These are phyloP conservation scores for Symmetrospora coprosmae DNA, from an alignment of 768 basidiomycete genomes.

Conservation along the genomic window DNA sequence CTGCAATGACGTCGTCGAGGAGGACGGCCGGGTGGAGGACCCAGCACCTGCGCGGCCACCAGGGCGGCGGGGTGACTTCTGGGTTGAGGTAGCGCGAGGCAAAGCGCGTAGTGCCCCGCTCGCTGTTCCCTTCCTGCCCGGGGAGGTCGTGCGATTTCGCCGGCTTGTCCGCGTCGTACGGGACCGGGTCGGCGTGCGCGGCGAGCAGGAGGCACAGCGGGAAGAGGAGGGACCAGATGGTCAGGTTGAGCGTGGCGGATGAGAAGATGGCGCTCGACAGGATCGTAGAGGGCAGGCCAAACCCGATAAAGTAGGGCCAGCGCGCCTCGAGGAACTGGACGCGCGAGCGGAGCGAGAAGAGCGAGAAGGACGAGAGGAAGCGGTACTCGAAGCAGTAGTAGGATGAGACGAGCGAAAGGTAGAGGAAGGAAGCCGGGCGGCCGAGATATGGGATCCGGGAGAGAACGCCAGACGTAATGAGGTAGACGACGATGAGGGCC, in stretches of 20 bases:
- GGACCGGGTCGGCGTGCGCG: constrained; percentile 59
- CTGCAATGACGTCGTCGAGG: constrained; percentile 58
- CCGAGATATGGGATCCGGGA: constrained; percentile 55
- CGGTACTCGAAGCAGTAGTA: constrained; percentile 82
- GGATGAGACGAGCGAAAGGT: constrained; percentile 76
- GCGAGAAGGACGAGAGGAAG: neutral
- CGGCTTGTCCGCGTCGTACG: constrained; percentile 52
- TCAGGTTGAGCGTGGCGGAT: constrained; percentile 45
- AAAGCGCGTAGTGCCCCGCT: neutral
- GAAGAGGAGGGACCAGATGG: constrained; percentile 66
- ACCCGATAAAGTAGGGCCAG: constrained; percentile 77
- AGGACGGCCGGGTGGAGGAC: constrained; percentile 60
- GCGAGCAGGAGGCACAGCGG: constrained; percentile 62
- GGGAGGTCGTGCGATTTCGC: constrained; percentile 41
- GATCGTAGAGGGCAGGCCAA: constrained; percentile 44
- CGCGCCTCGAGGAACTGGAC: constrained; percentile 57
- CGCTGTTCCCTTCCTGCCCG: constrained; percentile 5
- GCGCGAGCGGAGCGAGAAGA: constrained; percentile 28
- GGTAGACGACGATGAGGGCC: constrained; percentile 66
- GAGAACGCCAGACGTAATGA: constrained; percentile 54
- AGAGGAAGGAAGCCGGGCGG: constrained; percentile 49
- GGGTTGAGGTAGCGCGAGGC: constrained; percentile 30
- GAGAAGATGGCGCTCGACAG: constrained; percentile 21
- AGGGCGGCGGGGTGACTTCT: constrained; percentile 30
- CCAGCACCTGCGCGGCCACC: constrained; percentile 56